Conservation (phyloP, 1,284 basidiomycete genomes). For the Quambalaria eucalypti region DNA sequence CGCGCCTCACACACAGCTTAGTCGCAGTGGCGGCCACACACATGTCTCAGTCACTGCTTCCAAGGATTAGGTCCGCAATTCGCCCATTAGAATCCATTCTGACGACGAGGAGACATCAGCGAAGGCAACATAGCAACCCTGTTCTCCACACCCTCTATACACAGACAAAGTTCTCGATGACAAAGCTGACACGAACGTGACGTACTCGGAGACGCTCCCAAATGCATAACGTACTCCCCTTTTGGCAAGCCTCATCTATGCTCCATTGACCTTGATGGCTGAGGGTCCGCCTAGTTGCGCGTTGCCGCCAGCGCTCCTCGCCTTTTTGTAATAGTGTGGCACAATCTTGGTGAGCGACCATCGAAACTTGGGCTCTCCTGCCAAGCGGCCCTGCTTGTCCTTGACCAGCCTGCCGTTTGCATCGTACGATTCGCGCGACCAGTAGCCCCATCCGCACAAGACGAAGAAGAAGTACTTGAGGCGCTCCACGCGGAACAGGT, state of each 20-base stretch:
- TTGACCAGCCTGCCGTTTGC: neutral
- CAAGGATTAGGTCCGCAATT: no score
- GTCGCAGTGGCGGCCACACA: no score
- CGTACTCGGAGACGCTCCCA: neutral
- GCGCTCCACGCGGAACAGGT: slow-evolving; percentile 22
- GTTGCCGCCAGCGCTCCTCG: neutral
- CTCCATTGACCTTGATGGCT: neutral
- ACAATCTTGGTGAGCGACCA: slow-evolving; percentile 4
- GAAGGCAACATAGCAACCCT: neutral
- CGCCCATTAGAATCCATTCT: no score
- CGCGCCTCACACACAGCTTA: no score
- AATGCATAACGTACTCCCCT: neutral
- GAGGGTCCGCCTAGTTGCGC: neutral
- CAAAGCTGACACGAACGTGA: neutral
- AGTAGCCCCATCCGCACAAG: slow-evolving; percentile 37
- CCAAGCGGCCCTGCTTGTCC: slow-evolving; percentile 1
- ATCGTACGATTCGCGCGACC: slow-evolving; percentile 14
- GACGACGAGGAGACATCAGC: neutral
- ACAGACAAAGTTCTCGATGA: neutral
- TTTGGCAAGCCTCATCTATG: neutral
- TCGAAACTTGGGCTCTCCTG: slow-evolving; percentile 2
- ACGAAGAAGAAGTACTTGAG: slow-evolving; percentile 28
- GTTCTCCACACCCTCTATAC: neutral
- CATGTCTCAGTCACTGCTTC: no score
- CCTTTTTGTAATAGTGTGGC: neutral